These are phyloP conservation scores for Ceratocystis cubensis DNA, from an alignment of 2,329 filamentous ascomycete species.

Conservation along the genomic window DNA sequence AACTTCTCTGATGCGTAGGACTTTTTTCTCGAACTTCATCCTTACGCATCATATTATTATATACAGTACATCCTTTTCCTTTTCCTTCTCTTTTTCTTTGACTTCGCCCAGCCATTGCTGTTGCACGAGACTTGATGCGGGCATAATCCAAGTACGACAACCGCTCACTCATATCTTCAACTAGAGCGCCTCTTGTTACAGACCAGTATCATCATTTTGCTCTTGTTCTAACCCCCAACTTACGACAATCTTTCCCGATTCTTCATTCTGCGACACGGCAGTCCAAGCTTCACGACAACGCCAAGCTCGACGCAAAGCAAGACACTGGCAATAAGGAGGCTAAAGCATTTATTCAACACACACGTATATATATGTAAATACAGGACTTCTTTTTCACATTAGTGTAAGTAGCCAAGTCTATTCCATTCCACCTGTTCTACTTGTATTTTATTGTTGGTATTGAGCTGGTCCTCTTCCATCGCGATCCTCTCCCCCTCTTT, in stretches of 20 bases:
- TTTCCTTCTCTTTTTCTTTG: background rate
- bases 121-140: background rate
- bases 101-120: background rate
- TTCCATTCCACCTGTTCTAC: background rate
- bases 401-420: background rate
- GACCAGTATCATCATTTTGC: conserved; percentile 17
- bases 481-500: background rate
- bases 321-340: background rate
- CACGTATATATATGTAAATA: background rate
- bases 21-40: background rate
- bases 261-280: background rate
- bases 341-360: no score
- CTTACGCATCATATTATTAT: background rate
- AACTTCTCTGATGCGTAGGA: background rate
- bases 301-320: conserved; percentile 1
- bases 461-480: background rate
- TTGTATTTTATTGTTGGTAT: background rate
- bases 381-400: no score
- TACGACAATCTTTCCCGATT: background rate
- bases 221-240: conserved; percentile 4
- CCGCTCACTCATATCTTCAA: background rate
- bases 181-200: conserved; percentile 1
- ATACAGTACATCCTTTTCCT: background rate
- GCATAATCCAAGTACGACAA: background rate
- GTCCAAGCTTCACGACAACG: conserved; percentile 3